Evolutionary conservation across 306 rosid species (phyloP), one percentile per base, ranked within the genome.

Genomic region (Vicia sativa): DNA sequence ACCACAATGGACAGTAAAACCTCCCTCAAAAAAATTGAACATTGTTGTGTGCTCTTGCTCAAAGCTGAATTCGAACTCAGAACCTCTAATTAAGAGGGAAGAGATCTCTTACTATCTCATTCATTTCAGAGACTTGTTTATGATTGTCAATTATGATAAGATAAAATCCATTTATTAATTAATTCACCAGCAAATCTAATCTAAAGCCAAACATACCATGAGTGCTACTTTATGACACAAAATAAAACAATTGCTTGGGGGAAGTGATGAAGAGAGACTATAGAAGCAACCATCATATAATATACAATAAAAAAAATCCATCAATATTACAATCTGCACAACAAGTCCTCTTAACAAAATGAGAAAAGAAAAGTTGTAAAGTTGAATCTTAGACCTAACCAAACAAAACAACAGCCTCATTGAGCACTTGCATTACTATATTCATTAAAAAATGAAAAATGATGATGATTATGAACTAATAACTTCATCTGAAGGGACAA

Each of bases 381-480:
- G 77, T 68, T 62, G 73, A 71, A 77, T 75, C 77, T 76, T 81
- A 71, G 75, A 56, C 80, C 70, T 73, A 55, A 68, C 81, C 83
- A 73, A 65, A 77, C 77, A 70, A 78, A 65, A 77, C 77, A 70
- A 78, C 81, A 79, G 67, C 69, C 14, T 80, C 67, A 77, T 70
- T 43, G 70, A 82, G 66, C 82, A 85, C 71, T 69, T 71, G 74
- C 81, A 80, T 75, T 81, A 81, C 77, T 81, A 77, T 77, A 85
- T 73, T 79, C 80, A 82, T 76, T 53, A 75, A 70, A 81, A 79
- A 74, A 68, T 55, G 42, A 69, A 65, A 80, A 78, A 78, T 71
- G 68, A 81, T 62, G 84, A 82, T 77, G 58, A 52, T 52, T 21
- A 21, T 52, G 83, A 89, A 54, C 83, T 79, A 69, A 71, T 67